Percentiles rank a stretch among this genome's conserved stretches.
These are phyloP conservation scores for Neurospora terricola DNA, from an alignment of 495 filamentous ascomycete species.

Conservation along the genomic window DNA sequence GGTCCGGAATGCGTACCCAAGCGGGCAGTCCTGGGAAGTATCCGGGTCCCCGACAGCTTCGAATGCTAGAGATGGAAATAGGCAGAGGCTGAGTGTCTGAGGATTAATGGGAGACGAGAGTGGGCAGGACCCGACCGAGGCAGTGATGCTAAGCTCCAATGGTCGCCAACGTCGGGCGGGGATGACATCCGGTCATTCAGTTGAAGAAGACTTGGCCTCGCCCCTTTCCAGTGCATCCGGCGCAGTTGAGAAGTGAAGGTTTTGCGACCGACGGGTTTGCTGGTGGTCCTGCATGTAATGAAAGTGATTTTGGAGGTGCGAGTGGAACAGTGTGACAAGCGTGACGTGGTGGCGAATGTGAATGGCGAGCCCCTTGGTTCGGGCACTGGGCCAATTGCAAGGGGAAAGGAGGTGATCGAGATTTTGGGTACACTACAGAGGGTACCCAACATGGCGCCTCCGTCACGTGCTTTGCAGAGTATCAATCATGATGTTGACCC, in stretches of 20 bases:
- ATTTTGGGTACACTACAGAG: no score
- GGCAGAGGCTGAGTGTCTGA: not conserved
- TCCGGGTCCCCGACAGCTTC: not conserved
- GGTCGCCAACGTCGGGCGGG: not conserved
- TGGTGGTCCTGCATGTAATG: not conserved
- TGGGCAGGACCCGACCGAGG: not conserved
- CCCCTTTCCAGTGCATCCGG: not conserved
- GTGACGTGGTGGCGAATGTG: not conserved
- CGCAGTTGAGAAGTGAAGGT: not conserved
- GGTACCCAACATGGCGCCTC: not conserved
- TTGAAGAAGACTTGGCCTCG: not conserved
- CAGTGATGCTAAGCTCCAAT: not conserved
- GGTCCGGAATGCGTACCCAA: not conserved
- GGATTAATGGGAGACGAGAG: not conserved
- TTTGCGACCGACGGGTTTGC: not conserved
- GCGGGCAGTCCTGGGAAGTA: not conserved
- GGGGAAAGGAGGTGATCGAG: not conserved
- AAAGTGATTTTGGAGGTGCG: not conserved
- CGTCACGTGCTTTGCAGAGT: not conserved
- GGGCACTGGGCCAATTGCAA: not conserved
- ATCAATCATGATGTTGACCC: not conserved
- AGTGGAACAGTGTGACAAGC: not conserved
- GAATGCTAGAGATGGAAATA: not conserved
- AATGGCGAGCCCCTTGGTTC: not conserved
- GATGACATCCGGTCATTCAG: not conserved